Base-by-base conservation (phyloP, 352 stramenopile genomes). In the Globisporangium paddicum region DNA sequence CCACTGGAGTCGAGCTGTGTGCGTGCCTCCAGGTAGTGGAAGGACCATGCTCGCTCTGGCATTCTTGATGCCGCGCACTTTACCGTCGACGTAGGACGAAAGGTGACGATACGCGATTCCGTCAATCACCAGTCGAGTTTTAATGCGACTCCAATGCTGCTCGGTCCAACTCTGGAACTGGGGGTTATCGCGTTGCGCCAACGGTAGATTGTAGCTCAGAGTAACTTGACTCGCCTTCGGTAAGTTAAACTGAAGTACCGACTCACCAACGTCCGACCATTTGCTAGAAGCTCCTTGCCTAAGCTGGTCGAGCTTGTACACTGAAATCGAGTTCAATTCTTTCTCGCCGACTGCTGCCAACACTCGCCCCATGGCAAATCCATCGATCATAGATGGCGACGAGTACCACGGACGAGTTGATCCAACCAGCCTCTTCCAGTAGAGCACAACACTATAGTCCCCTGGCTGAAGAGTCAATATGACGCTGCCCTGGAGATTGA, bases 231-330 rank as follows among this genome's bases (percentile, higher is more conserved):
- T 82, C 28, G 67, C 64, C 10, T 77, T 82, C 9, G 77, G 69
- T 11, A 93, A 58, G 2, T 60, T 75, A 46, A 93, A 93, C 23
- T 88, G 71, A n/a, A 90, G 72, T 10, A 90, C 68, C 16, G 83
- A 90, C 48, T 89, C 73, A 18, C 83, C 83, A 19, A 93, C 83
- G 48, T 90, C 80, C 1, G 80, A 93, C 83, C 83, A 93, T 7
- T 82, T 58, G 4, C 71, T 66, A 1, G 73, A 37, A 28, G 72
- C 55, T 14, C 55, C 23, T 35, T 67, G 46, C 7, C 72, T 45
- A 52, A 71, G 79, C 37, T 83, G 68, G 9, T 77, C 57, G 19
- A 89, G 62, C 51, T 71, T 64, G 49, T 90, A 93, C 6, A 87
- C 66, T 0, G 83, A 88, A 11, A 90, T 62, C 2, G 65, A 68